phyloP scores from a whole-genome alignment of 1,284 basidiomycete species.

The Malassezia cuniculi region DNA sequence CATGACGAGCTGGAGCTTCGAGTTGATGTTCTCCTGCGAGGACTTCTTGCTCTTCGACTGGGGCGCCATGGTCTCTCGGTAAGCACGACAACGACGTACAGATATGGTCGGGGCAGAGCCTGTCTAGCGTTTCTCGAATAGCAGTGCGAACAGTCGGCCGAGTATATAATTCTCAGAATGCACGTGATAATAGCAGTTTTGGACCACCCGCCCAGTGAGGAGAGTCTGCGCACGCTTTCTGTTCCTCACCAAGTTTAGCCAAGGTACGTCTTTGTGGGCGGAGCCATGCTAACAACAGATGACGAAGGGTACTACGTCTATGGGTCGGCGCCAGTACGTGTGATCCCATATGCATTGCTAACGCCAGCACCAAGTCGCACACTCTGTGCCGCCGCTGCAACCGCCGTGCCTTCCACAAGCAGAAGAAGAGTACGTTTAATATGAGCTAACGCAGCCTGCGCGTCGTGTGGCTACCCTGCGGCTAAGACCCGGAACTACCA shows the following conservation, averaged over 20 bases:
- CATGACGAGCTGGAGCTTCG: conserved; percentile 90
- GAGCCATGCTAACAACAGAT: too few species aligned
- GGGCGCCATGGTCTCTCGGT: conserved; percentile 59
- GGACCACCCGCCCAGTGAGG: background rate
- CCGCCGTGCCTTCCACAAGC: conserved; percentile 81
- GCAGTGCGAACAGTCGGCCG: background rate
- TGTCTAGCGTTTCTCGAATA: background rate
- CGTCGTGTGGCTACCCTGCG: conserved; percentile 87
- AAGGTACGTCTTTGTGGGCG: conserved; percentile 11
- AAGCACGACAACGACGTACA: background rate
- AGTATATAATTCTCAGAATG: background rate
- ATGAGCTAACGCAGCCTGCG: conserved; percentile 57
- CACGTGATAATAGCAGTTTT: conserved; percentile 14
- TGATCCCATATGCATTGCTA: conserved; percentile 1
- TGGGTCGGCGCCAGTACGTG: conserved; percentile 46
- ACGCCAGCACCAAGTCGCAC: conserved; percentile 88
- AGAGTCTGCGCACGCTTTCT: background rate
- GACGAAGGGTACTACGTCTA: conserved; percentile 45
- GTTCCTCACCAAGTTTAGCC: conserved; percentile 12
- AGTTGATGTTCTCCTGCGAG: conserved; percentile 71
- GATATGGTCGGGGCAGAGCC: too few species aligned
- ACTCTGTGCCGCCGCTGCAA: conserved; percentile 72
- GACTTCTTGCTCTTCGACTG: conserved; percentile 64
- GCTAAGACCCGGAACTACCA: conserved; percentile 91
- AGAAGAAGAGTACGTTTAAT: conserved; percentile 64